phyloP scores from a whole-genome alignment of 176 grass and related monocot genomes.

The Miscanthus lutarioriparius region DNA sequence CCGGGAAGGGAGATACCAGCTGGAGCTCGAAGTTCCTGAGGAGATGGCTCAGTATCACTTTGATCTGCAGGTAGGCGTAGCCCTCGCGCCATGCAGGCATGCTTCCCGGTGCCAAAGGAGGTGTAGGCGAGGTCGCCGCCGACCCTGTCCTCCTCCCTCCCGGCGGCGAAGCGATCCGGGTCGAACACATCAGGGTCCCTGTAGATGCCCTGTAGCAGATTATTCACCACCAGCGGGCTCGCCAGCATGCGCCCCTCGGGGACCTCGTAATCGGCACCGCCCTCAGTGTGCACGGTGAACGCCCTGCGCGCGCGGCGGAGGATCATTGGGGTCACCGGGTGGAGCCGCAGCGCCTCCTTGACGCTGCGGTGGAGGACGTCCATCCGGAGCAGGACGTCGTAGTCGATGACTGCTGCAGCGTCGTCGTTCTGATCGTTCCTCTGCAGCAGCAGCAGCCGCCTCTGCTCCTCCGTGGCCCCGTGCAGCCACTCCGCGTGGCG shows the following conservation, averaged over 20 bases:
- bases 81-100: slow-evolving; percentile 69
- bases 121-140: slow-evolving; percentile 54
- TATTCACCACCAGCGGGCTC: slow-evolving; percentile 44
- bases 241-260: slow-evolving; percentile 45
- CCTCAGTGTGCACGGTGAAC: slow-evolving; percentile 41
- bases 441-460: slow-evolving; percentile 26
- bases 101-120: slow-evolving; percentile 57
- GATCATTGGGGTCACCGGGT: slow-evolving; percentile 34
- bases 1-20: slow-evolving; percentile 61
- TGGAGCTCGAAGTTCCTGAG: slow-evolving; percentile 66
- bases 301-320: slow-evolving; percentile 35
- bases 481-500: slow-evolving; percentile 16
- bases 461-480: slow-evolving; percentile 45
- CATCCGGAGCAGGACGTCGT: slow-evolving; percentile 47
- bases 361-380: slow-evolving; percentile 51
- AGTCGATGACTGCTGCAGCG: neutral
- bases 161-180: slow-evolving; percentile 40
- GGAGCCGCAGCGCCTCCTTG: slow-evolving; percentile 55
- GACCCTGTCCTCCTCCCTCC: slow-evolving; percentile 50
- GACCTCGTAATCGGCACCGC: slow-evolving; percentile 43
- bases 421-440: neutral
- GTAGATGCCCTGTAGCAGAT: slow-evolving; percentile 29
- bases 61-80: slow-evolving; percentile 66
- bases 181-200: slow-evolving; percentile 42
- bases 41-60: slow-evolving; percentile 65